Evolutionary conservation across 305 asterid genomes (phyloP), one percentile per base, ranked within the genome.

Genomic region (Nicotiana rustica): DNA sequence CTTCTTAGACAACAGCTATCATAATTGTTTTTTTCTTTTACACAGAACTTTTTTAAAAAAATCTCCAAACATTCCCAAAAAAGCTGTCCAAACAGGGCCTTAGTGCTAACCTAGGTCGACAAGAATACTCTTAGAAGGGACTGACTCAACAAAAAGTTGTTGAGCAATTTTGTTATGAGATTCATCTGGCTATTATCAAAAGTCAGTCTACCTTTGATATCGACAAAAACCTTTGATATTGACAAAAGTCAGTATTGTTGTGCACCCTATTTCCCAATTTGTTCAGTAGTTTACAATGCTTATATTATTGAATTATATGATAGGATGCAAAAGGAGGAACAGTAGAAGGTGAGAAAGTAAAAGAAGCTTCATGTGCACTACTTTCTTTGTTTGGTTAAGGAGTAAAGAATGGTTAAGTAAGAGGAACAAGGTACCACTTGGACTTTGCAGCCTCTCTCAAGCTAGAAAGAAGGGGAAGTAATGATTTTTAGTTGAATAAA

Each of bases 111-210:
- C 77, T n/a, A n/a, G 77, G 33, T 38, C n/a, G 2, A 68, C 19
- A 52, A 68, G 31, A 68, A 38, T 68, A 68, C 41, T 68, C 56
- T 68, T 68, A 38, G 77, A 68, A 68, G 18, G 77, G 56, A 68
- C 41, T 0, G 17, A 68, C 77, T 36, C 49, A 52, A 68, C 77
- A 41, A 36, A 25, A 68, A 36, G 77, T 36, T 47, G 17, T 38
- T 36, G 56, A 68, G 31, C 77, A n/a, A 68, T 68, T 68, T n/a
- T 38, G 77, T 68, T 38, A n/a, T 38, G 77, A 36, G 33, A n/a
- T 68, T 9, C 21, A 29, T 68, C 56, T 68, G 10, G 31, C 77
- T 52, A n/a, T 68, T 68, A 68, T 68, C 56, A 68, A 67, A 67
- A 67, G 49, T 41, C 49, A 41, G 49, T 41, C 49, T 41, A 41